Evolutionary conservation across 2,329 filamentous ascomycete species (phyloP).

Genomic region (Periconia macrospinosa): DNA sequence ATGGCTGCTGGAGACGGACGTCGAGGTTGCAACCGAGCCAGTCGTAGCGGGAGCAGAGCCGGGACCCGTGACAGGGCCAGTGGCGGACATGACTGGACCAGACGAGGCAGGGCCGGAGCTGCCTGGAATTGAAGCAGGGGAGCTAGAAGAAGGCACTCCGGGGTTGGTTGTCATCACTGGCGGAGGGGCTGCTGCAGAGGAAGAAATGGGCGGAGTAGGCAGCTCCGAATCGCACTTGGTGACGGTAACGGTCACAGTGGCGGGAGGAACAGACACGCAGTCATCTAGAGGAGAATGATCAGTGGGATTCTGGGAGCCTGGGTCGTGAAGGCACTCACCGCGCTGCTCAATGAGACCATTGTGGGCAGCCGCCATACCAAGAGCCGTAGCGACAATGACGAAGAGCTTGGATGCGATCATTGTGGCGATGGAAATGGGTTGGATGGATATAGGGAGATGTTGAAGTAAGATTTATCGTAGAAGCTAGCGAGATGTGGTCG

Average conservation of each 20-base stretch:
- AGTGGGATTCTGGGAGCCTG: constrained; percentile 2
- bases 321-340: neutral
- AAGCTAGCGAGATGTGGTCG: constrained; percentile 20
- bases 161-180: constrained; percentile 5
- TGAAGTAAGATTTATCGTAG: constrained; percentile 21
- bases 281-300: constrained; percentile 9
- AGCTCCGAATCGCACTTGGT: constrained; percentile 21
- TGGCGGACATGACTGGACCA: neutral
- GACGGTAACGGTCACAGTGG: constrained; percentile 30
- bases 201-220: constrained; percentile 11
- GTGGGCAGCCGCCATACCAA: constrained; percentile 19
- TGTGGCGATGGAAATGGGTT: constrained; percentile 17
- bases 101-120: neutral
- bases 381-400: constrained; percentile 19
- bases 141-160: constrained; percentile 1
- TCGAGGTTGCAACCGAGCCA: neutral
- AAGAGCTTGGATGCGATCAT: constrained; percentile 32
- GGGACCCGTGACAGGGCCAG: neutral
- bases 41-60: neutral
- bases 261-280: constrained; percentile 16
- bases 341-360: constrained; percentile 7
- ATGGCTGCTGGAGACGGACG: neutral
- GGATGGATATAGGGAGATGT: constrained; percentile 20
- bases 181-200: constrained; percentile 6
- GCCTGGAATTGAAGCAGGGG: neutral